Percentiles rank a stretch among this genome's conserved stretches.
phyloP scores from a whole-genome alignment of 805 yeast species.

The Ogataea salicorniae region DNA sequence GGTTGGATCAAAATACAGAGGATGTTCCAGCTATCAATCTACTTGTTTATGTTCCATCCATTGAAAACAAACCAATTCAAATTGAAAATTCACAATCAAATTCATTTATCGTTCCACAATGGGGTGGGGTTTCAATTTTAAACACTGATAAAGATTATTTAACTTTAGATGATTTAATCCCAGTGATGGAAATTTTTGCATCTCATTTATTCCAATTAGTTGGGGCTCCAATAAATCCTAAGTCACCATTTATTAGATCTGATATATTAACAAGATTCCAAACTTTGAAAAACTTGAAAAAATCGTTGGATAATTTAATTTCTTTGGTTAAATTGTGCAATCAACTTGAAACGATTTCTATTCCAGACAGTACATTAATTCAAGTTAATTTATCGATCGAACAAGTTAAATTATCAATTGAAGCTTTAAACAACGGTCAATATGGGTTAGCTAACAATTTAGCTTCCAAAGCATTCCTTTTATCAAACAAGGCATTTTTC shows the following conservation, averaged over 20 bases:
- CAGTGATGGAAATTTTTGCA: conserved; percentile 63
- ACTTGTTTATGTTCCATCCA: conserved; percentile 58
- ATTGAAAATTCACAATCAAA: conserved; percentile 45
- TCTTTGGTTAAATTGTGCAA: conserved; percentile 67
- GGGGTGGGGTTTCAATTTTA: conserved; percentile 72
- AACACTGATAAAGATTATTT: conserved; percentile 34
- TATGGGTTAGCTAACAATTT: conserved; percentile 34
- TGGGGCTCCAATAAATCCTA: conserved; percentile 58
- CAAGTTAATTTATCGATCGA: conserved; percentile 51
- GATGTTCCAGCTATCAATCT: conserved; percentile 67
- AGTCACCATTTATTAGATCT: conserved; percentile 55
- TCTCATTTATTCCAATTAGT: conserved; percentile 69
- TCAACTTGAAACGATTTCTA: conserved; percentile 72
- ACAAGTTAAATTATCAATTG: conserved; percentile 35
- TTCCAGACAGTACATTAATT: conserved; percentile 64
- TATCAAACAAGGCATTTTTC: conserved; percentile 77
- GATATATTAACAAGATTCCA: conserved; percentile 62
- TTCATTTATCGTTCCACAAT: conserved; percentile 77
- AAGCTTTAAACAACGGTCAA: conserved; percentile 25
- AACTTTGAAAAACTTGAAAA: conserved; percentile 51
- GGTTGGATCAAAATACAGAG: conserved; percentile 42
- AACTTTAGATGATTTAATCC: conserved; percentile 42
- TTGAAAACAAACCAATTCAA: conserved; percentile 40
- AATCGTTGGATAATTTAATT: conserved; percentile 62
- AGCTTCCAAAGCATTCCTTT: conserved; percentile 49